phyloP scores from a whole-genome alignment of 495 filamentous ascomycete species.

The Apodospora peruviana region DNA sequence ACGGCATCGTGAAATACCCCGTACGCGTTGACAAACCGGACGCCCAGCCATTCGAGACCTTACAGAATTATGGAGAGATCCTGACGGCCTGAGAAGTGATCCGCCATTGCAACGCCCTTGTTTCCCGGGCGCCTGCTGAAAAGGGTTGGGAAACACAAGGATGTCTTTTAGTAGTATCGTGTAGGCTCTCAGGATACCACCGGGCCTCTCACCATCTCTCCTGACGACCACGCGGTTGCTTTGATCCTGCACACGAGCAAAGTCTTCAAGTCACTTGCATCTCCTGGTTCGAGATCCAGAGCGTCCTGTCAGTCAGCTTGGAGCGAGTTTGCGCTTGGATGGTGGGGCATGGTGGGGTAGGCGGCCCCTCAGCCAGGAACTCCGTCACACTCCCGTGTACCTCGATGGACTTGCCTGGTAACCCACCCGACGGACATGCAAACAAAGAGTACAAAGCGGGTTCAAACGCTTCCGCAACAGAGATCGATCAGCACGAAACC shows the following conservation, averaged over 20 bases:
- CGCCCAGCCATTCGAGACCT: too few species aligned
- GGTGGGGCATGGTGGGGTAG: constrained; percentile 8
- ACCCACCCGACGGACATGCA: not conserved
- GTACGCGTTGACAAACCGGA: too few species aligned
- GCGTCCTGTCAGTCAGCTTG: not conserved
- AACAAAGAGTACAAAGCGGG: not conserved
- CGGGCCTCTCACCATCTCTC: too few species aligned
- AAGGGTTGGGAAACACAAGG: too few species aligned
- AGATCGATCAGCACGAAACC: not conserved
- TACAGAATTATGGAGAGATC: too few species aligned
- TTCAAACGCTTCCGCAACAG: not conserved
- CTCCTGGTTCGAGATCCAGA: not conserved
- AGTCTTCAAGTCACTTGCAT: constrained; percentile 5
- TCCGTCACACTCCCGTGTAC: not conserved
- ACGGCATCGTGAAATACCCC: too few species aligned
- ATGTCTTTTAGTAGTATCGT: too few species aligned
- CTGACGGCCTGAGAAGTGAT: too few species aligned
- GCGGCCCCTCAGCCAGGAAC: not conserved
- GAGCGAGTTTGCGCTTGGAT: constrained; percentile 1
- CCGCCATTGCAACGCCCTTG: too few species aligned
- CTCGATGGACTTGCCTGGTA: not conserved
- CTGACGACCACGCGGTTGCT: not conserved
- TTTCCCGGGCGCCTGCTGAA: too few species aligned
- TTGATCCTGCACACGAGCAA: not conserved
- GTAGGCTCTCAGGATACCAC: too few species aligned